Evolutionary conservation across 202 grass and related monocot species (phyloP).

Genomic region (Musa balbisiana): DNA sequence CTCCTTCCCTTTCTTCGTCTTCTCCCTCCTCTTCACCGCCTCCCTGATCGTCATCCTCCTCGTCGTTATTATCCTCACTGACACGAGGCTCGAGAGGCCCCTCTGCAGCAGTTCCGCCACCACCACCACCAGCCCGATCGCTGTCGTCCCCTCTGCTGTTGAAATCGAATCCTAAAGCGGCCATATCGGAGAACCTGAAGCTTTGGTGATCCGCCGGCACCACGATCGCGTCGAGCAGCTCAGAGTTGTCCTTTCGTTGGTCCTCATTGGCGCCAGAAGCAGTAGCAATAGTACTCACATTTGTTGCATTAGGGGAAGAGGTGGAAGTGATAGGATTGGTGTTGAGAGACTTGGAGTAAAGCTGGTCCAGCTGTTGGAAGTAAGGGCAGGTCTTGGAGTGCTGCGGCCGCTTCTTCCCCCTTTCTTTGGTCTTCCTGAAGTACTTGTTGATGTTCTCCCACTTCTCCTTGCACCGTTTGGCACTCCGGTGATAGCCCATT

Average conservation of each 20-base stretch:
- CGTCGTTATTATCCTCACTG: neutral
- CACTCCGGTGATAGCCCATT: constrained; percentile 2
- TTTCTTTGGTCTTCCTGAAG: constrained; percentile 12
- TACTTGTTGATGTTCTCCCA: constrained; percentile 25
- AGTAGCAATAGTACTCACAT: neutral
- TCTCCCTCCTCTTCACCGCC: neutral
- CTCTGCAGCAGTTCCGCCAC: neutral
- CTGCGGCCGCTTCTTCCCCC: constrained; percentile 8
- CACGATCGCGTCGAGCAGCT: neutral
- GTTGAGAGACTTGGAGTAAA: constrained; percentile 12
- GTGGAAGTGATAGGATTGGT: neutral
- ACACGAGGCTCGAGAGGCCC: too few species aligned
- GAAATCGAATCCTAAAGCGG: neutral
- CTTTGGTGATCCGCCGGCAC: neutral
- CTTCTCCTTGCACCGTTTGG: constrained; percentile 19
- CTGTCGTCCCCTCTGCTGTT: neutral
- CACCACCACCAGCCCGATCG: neutral
- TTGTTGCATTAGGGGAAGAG: neutral
- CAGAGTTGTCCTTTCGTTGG: neutral
- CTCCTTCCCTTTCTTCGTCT: neutral
- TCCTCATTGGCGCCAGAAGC: neutral
- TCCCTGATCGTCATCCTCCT: neutral
- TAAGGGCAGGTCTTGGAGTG: constrained; percentile 14
- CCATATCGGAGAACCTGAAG: neutral
- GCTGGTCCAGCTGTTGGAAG: constrained; percentile 17